Evolutionary conservation across 2,329 filamentous ascomycete species (phyloP), one percentile per base, ranked within the genome.

Genomic region (Xylaria sp.): DNA sequence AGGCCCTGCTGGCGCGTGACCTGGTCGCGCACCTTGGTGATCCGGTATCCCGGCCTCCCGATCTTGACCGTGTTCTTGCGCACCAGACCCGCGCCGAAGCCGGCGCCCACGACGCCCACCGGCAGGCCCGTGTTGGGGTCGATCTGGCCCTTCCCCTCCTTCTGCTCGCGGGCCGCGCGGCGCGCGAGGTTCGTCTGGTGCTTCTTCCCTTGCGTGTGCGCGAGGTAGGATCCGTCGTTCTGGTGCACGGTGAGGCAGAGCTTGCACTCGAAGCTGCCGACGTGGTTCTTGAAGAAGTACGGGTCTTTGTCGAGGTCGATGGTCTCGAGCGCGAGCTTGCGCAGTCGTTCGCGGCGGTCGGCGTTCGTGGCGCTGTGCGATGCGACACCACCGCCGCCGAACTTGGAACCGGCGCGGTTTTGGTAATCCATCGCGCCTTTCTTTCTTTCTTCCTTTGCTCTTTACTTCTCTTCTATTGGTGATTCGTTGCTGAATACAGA

Each of bases 211-310:
- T 99, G 96, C 3, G 96, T 99, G 83, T 99, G 96, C 1, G 96
- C 96, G 74, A 99, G 94, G 83, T 99, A 99, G 57, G 94, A 98
- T 72, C 96, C 96, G 84, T 99, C 96, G 81, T 99, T 99, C 79
- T 99, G 96, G 86, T 99, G 96, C 4, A 98, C 95, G 0, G 96
- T 99, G 32, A 99, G 86, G 79, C 96, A 99, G 50, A 99, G 91
- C 37, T 96, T 93, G 82, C 96, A 99, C 83, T 99, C 96, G 83
- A 98, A 99, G 78, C 92, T 96, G 78, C 96, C 96, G 77, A 98
- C 93, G 82, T 99, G 95, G 86, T 99, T 99, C 82, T 97, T 97
- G 91, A 99, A 99, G 86, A 98, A 98, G 88, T 98, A 99, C 0
- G 96, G 96, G 84, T 99, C 96, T 84, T 98, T 98, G 84, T 98